Evolutionary conservation across 2,329 filamentous ascomycete genomes (phyloP).

Genomic region (Rhytidhysteron rufulum): DNA sequence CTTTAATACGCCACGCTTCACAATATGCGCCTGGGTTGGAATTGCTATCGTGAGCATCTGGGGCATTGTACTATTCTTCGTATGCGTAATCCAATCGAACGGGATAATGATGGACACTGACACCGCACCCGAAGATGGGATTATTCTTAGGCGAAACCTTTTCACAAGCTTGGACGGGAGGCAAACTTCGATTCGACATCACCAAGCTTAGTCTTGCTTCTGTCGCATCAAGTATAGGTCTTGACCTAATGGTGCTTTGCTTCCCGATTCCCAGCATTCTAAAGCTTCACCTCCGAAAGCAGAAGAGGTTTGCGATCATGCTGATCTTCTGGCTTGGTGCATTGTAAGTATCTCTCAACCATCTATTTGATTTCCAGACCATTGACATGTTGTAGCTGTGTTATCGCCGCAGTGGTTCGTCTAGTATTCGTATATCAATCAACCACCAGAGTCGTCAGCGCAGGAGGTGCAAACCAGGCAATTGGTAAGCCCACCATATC

Average conservation of each 20-base stretch:
- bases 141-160: slow-evolving; percentile 1
- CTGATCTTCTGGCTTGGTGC: slow-evolving; percentile 12
- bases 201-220: background rate
- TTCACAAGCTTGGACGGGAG: slow-evolving; percentile 1
- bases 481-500: no score
- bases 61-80: slow-evolving; percentile 2
- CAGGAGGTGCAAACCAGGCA: no score
- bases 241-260: slow-evolving; percentile 12
- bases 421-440: slow-evolving; percentile 3
- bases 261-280: slow-evolving; percentile 17
- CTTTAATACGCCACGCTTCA: background rate
- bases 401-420: slow-evolving; percentile 9
- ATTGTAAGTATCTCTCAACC: slow-evolving; percentile 5
- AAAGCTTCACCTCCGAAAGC: slow-evolving; percentile 12
- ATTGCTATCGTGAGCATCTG: background rate
- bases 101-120: background rate
- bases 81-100: background rate
- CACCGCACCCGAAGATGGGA: background rate
- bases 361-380: background rate
- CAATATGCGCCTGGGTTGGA: background rate
- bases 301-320: slow-evolving; percentile 12
- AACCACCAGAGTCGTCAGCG: background rate
- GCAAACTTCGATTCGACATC: slow-evolving; percentile 1
- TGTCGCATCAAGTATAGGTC: slow-evolving; percentile 2
- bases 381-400: slow-evolving; percentile 4